Percentiles rank a stretch among this genome's conserved stretches.
phyloP scores from a whole-genome alignment of 345 rosid species.

The Gynandropsis gynandra region DNA sequence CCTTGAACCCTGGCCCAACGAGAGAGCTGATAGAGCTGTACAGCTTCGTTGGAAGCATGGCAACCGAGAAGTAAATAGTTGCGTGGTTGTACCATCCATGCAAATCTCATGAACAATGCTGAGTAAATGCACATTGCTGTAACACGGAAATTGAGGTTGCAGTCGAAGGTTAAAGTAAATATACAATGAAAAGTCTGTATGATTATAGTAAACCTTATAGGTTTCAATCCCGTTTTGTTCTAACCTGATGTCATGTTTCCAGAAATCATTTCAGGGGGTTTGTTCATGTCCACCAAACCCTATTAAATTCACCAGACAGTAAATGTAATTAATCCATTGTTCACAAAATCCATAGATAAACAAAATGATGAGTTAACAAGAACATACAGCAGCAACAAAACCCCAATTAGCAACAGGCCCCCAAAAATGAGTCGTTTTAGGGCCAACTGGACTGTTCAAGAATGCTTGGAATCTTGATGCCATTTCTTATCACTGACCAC shows the following conservation, averaged over 20 bases:
- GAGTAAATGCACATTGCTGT: slow-evolving; percentile 81
- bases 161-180: no score
- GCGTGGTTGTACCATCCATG: slow-evolving; percentile 90
- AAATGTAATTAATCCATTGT: background rate
- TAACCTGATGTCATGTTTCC: slow-evolving; percentile 80
- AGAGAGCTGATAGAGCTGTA: slow-evolving; percentile 86
- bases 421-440: slow-evolving; percentile 86
- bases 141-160: slow-evolving; percentile 3
- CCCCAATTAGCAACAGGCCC: slow-evolving; percentile 94
- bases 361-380: slow-evolving; percentile 15
- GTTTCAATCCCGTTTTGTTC: background rate
- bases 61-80: slow-evolving; percentile 81
- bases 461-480: slow-evolving; percentile 60
- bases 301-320: slow-evolving; percentile 22
- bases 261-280: slow-evolving; percentile 94
- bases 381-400: slow-evolving; percentile 65
- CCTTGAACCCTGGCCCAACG: slow-evolving; percentile 80
- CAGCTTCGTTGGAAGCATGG: slow-evolving; percentile 92
- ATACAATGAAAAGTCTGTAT: background rate
- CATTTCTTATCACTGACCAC: slow-evolving; percentile 6
- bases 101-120: slow-evolving; percentile 78
- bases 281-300: slow-evolving; percentile 88
- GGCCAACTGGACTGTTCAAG: slow-evolving; percentile 80
- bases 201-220: background rate
- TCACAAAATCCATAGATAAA: background rate